phyloP scores from a whole-genome alignment of 768 basidiomycete genomes.

The Termitomyces sp. region DNA sequence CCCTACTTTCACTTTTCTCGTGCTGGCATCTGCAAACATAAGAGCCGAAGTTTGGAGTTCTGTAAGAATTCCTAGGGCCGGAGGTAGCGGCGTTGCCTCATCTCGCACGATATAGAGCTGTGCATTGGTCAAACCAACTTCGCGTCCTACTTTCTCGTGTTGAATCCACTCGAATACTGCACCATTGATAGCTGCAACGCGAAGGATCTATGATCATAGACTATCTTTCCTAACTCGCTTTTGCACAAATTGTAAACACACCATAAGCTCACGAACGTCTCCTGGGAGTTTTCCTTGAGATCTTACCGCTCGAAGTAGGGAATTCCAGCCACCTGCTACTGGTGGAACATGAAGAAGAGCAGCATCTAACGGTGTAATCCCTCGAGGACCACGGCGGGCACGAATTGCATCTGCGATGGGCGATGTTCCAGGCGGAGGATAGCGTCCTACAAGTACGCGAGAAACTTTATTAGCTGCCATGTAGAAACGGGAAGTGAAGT shows the following conservation, averaged over 20 bases:
- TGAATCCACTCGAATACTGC: conserved; percentile 55
- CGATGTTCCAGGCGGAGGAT: conserved; percentile 37
- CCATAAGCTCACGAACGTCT: conserved; percentile 49
- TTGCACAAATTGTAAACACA: conserved; percentile 14
- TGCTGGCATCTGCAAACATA: conserved; percentile 56
- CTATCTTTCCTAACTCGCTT: background rate
- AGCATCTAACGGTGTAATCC: conserved; percentile 45
- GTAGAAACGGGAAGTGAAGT: background rate
- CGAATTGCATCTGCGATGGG: conserved; percentile 45
- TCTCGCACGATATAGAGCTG: conserved; percentile 57
- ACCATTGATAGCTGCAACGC: conserved; percentile 45
- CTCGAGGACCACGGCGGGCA: conserved; percentile 41
- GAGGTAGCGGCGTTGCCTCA: conserved; percentile 33
- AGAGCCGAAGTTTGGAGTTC: conserved; percentile 48
- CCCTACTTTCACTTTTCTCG: conserved; percentile 40
- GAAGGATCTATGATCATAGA: conserved; percentile 33
- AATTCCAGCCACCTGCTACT: conserved; percentile 47
- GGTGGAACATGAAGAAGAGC: conserved; percentile 44
- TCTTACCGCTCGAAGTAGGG: conserved; percentile 43
- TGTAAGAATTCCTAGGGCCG: conserved; percentile 34
- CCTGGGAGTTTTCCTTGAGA: conserved; percentile 41
- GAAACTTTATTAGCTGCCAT: conserved; percentile 21
- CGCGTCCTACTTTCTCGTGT: conserved; percentile 46
- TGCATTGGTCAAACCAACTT: conserved; percentile 43
- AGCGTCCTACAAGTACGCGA: conserved; percentile 39